A percentile compares a stretch with the other conserved stretches of the same genome.
Evolutionary conservation across 768 basidiomycete species (phyloP).

Genomic region (Leccinellum luteum): DNA sequence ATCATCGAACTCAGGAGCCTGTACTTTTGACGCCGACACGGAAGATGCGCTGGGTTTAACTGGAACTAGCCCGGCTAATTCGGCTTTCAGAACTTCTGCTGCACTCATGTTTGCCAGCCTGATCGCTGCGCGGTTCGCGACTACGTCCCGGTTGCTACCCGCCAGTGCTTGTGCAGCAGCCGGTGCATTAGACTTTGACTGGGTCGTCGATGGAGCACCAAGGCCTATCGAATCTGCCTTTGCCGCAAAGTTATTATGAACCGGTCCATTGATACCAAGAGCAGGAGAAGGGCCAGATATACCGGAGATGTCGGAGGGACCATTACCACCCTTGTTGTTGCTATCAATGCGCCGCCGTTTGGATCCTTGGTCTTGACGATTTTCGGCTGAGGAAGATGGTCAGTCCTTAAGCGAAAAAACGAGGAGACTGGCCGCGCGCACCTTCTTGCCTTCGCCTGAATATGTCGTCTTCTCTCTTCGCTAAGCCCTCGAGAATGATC

Average conservation of each 20-base stretch:
- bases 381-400: slow-evolving; percentile 62
- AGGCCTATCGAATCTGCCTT: slow-evolving; percentile 77
- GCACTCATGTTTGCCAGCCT: slow-evolving; percentile 97
- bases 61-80: slow-evolving; percentile 60
- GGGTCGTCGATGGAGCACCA: slow-evolving; percentile 58
- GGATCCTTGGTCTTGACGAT: slow-evolving; percentile 87
- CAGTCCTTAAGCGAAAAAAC: slow-evolving; percentile 9
- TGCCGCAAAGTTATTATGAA: slow-evolving; percentile 64
- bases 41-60: slow-evolving; percentile 36
- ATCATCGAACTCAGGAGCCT: slow-evolving; percentile 28
- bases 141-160: slow-evolving; percentile 87
- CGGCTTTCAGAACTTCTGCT: slow-evolving; percentile 90
- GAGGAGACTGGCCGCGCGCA: slow-evolving; percentile 41
- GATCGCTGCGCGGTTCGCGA: slow-evolving; percentile 85
- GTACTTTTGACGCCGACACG: slow-evolving; percentile 31
- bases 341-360: slow-evolving; percentile 78
- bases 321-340: slow-evolving; percentile 40
- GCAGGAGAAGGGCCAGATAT: slow-evolving; percentile 30
- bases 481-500: slow-evolving; percentile 93
- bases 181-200: slow-evolving; percentile 56
- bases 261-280: slow-evolving; percentile 28
- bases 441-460: slow-evolving; percentile 90
- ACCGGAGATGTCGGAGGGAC: slow-evolving; percentile 34
- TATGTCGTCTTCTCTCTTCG: slow-evolving; percentile 93
- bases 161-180: slow-evolving; percentile 71